These are phyloP conservation scores for Apiospora aurea DNA, from an alignment of 2,329 filamentous ascomycete genomes.

Conservation along the genomic window DNA sequence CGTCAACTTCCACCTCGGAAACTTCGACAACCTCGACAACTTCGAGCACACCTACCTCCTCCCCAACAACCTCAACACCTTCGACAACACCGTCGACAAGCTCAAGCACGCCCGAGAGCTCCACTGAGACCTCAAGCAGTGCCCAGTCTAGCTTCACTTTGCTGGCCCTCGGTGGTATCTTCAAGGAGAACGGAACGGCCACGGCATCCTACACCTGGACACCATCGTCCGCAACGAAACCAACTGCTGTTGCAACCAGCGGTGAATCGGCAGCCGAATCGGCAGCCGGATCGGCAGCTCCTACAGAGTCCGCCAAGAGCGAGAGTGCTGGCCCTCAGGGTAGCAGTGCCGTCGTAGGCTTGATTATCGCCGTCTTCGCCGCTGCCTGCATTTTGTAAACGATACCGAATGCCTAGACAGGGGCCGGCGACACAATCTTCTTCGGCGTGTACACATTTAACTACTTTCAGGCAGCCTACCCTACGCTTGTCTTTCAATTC, in stretches of 20 bases:
- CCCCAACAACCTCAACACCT: conserved; percentile 25
- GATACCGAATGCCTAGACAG: neutral
- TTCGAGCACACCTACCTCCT: conserved; percentile 28
- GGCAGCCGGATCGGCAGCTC: conserved; percentile 38
- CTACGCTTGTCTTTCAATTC: neutral
- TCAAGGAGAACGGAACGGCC: conserved; percentile 58
- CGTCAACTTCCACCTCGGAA: conserved; percentile 39
- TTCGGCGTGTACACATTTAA: conserved; percentile 17
- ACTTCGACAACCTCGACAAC: conserved; percentile 33
- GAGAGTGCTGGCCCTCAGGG: conserved; percentile 54
- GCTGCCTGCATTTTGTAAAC: conserved; percentile 47
- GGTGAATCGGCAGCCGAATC: conserved; percentile 34
- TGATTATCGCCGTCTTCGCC: conserved; percentile 63
- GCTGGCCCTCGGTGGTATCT: conserved; percentile 54
- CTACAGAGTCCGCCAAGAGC: conserved; percentile 50
- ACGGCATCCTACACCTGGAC: conserved; percentile 29
- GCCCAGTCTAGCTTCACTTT: conserved; percentile 29
- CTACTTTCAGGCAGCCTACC: neutral
- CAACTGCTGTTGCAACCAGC: conserved; percentile 39
- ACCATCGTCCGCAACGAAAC: conserved; percentile 33
- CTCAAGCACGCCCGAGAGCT: neutral
- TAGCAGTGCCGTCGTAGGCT: conserved; percentile 58
- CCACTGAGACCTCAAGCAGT: conserved; percentile 23
- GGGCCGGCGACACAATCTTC: conserved; percentile 5
- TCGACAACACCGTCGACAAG: conserved; percentile 28